Evolutionary conservation across 2,329 filamentous ascomycete species (phyloP).

Genomic region (Tolypocladium tundrense): DNA sequence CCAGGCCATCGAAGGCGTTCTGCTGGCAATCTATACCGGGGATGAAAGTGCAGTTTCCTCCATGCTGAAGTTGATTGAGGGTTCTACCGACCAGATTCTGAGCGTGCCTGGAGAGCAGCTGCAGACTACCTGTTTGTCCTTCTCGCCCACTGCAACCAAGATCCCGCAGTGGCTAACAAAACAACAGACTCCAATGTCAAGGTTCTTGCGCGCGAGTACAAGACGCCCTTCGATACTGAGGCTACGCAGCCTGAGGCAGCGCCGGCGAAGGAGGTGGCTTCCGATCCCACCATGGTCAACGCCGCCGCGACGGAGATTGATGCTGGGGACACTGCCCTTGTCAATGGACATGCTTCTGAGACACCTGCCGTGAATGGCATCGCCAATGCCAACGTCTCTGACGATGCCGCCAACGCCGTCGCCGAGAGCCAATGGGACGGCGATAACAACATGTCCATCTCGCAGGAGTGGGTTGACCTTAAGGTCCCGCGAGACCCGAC

Average conservation of each 20-base stretch:
- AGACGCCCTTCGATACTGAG: constrained; percentile 26
- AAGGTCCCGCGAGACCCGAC: constrained; percentile 61
- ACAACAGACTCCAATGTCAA: constrained; percentile 24
- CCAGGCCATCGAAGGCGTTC: constrained; percentile 69
- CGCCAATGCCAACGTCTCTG: constrained; percentile 39
- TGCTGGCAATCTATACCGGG: constrained; percentile 69
- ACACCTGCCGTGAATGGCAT: constrained; percentile 24
- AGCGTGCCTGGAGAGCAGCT: constrained; percentile 56
- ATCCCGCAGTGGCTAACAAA: constrained; percentile 8
- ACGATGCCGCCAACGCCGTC: constrained; percentile 47
- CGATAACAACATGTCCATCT: constrained; percentile 31
- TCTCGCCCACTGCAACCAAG: not conserved
- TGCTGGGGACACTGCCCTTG: constrained; percentile 27
- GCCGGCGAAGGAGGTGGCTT: constrained; percentile 24
- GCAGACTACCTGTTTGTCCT: constrained; percentile 58
- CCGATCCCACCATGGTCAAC: constrained; percentile 58
- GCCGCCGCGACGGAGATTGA: constrained; percentile 60
- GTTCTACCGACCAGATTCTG: constrained; percentile 54
- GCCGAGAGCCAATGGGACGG: constrained; percentile 58
- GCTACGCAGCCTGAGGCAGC: constrained; percentile 21
- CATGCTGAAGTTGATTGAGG: constrained; percentile 69
- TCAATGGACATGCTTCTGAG: constrained; percentile 34
- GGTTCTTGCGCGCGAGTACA: constrained; percentile 42
- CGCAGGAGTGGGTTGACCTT: constrained; percentile 61
- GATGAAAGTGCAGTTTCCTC: constrained; percentile 64